These are phyloP conservation scores for Saccharomyces paradoxus DNA, from an alignment of 805 yeast genomes.

Conservation along the genomic window DNA sequence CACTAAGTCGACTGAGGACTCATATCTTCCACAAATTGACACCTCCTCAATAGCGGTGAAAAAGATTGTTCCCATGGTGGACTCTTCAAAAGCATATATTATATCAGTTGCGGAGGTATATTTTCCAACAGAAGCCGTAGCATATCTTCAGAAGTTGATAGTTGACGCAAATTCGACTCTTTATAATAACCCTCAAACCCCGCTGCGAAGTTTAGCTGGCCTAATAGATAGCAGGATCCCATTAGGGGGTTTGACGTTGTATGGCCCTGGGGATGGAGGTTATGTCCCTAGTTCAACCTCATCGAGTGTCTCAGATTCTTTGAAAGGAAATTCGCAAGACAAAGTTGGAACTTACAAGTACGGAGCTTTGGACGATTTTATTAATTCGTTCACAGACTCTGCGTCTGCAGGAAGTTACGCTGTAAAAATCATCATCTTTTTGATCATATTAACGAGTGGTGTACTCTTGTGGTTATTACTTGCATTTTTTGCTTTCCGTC, in stretches of 20 bases:
- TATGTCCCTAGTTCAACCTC: not conserved
- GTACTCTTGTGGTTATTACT: slow-evolving; percentile 4
- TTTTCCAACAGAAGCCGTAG: slow-evolving; percentile 52
- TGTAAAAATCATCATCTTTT: not conserved
- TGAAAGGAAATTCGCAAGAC: not conserved
- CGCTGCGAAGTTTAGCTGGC: slow-evolving; percentile 26
- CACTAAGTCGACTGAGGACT: not conserved
- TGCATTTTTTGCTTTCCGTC: not conserved
- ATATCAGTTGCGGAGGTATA: slow-evolving; percentile 83
- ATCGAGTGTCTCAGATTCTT: not conserved
- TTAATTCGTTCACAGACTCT: not conserved
- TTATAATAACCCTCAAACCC: slow-evolving; percentile 47
- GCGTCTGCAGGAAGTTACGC: not conserved
- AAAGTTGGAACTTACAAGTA: not conserved
- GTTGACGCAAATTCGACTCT: slow-evolving; percentile 46
- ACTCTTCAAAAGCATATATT: slow-evolving; percentile 48
- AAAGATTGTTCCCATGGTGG: slow-evolving; percentile 69
- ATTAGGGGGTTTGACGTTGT: slow-evolving; percentile 12
- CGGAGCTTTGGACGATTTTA: not conserved
- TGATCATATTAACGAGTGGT: not conserved
- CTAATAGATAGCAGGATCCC: slow-evolving; percentile 50
- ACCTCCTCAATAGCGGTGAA: slow-evolving; percentile 33
- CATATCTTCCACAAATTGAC: not conserved
- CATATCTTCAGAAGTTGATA: slow-evolving; percentile 42
- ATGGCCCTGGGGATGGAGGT: not conserved